phyloP scores from a whole-genome alignment of 129 eudicot species.

The Chrysanthemum seticuspe region DNA sequence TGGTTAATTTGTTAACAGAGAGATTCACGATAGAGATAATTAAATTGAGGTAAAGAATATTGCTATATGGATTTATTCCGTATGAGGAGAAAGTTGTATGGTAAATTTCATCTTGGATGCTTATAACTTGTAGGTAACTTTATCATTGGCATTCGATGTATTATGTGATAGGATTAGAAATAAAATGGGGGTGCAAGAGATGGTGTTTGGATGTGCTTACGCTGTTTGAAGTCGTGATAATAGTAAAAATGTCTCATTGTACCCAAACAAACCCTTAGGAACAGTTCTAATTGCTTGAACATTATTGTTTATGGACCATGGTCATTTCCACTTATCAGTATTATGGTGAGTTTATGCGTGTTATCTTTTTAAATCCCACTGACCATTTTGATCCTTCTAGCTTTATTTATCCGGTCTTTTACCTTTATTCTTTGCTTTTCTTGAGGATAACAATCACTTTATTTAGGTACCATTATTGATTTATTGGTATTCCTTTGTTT shows the following conservation, averaged over 20 bases:
- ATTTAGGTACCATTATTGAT: not conserved
- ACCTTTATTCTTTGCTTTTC: not conserved
- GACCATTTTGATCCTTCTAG: slow-evolving; percentile 14
- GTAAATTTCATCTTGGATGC: slow-evolving; percentile 18
- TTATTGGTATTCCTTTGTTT: not conserved
- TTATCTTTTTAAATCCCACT: slow-evolving; percentile 14
- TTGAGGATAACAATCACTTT: slow-evolving; percentile 9
- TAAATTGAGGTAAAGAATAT: not conserved
- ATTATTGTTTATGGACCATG: not conserved
- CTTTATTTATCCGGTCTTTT: not conserved
- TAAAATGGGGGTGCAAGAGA: not conserved
- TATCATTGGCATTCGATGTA: not conserved
- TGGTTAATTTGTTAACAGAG: not conserved
- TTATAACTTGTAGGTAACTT: not conserved
- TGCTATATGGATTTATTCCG: slow-evolving; percentile 18
- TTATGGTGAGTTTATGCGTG: slow-evolving; percentile 14
- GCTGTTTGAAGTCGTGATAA: too few relatives aligned
- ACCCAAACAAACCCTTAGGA: not conserved
- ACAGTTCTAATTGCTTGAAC: not conserved
- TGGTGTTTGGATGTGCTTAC: too few relatives aligned
- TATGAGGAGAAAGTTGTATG: slow-evolving; percentile 19
- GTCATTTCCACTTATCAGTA: not conserved
- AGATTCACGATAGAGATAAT: not conserved
- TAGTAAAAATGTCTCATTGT: too few relatives aligned
- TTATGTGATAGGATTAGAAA: too few relatives aligned